Base-by-base conservation (phyloP, 2,329 filamentous ascomycete genomes). In the Cladosporium oxysporum region DNA sequence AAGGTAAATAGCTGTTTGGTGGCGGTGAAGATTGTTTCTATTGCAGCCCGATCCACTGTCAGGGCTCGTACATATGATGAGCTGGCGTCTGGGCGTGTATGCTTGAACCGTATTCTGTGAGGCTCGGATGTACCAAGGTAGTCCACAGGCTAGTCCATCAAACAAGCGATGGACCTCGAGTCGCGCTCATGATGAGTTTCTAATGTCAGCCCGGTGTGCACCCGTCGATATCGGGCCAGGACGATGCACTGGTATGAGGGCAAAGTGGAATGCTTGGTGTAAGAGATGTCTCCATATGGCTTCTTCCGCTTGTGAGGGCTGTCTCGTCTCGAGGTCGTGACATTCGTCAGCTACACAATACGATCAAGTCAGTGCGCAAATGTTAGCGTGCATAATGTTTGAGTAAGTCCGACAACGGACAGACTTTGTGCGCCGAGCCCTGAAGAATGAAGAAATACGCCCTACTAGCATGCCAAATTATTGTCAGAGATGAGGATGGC, bases 381-480 rank as follows among this genome's bases (percentile, higher is more conserved):
- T 8, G 31, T 18, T 55, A 18, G 31, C n/a, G 52, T 55, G 52
- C 26, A 33, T 12, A 55, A 33, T 1, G 33, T n/a, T 31, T 7
- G n/a, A 21, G 16, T n/a, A 14, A 55, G 52, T 55, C 29, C 52
- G 52, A 55, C 52, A 55, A 29, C 52, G 28, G 52, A 33, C 52
- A 31, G 52, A 33, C 29, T 55, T 21, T 55, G 10, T 55, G 52
- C 52, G 18, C 11, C 18, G 18, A 33, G 52, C 28, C 28, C 8
- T 21, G 11, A 8, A 33, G 28, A 29, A 31, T 1, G n/a, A 29
- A 29, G 11, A 3, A 1, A 21, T 18, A 33, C 5, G 26, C 52
- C 12, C 16, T 6, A 21, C 28, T 55, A 55, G 52, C 8, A 21
- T 33, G 31, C 8, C 28, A 55, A 26, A 29, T 29, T n/a, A n/a